Evolutionary conservation across 441 rosid genomes (phyloP), one percentile per base, ranked within the genome.

Genomic region (Aquilaria agallochum): DNA sequence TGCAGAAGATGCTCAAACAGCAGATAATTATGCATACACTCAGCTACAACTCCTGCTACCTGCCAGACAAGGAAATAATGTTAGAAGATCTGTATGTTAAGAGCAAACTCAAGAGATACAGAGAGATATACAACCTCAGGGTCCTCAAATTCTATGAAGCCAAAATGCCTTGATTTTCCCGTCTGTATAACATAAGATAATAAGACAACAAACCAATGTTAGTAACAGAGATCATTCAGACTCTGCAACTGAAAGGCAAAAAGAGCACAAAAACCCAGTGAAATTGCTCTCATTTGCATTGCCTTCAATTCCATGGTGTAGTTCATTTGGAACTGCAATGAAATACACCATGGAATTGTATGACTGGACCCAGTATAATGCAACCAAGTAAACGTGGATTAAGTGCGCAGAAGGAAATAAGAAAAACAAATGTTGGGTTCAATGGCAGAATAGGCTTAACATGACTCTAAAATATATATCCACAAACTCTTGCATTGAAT

Each of bases 41-140:
- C 95, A 31, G 96, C 97, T n/a, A 89, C 99, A 55, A 94, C 84
- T 56, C 83, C 92, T 0, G 97, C 97, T 65, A 91, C 97, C 96
- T 94, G 67, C 66, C 27, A 80, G 20, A 71, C 34, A 70, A 68
- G 31, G 32, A 31, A 51, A 60, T 8, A 46, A 2, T 11, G 10
- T 67, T 47, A 71, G 36, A 53, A 62, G 30, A 58, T 31, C 55
- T 6, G 30, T 56, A 30, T 9, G 5, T 31, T 20, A 55, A 15
- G 11, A 11, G 31, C 10, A 11, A 3, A 15, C 50, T 31, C 12
- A 64, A 31, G 54, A 1, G 14, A 49, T n/a, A 55, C 6, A 44
- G 45, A 8, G 14, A 53, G 45, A 30, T 47, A 59, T 20, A 63
- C 58, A 40, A 94, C 98, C 94, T 94, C 95, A 51, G 96, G 73